Conservation (phyloP, 352 stramenopile species). For the Phytophthora ohioensis region DNA sequence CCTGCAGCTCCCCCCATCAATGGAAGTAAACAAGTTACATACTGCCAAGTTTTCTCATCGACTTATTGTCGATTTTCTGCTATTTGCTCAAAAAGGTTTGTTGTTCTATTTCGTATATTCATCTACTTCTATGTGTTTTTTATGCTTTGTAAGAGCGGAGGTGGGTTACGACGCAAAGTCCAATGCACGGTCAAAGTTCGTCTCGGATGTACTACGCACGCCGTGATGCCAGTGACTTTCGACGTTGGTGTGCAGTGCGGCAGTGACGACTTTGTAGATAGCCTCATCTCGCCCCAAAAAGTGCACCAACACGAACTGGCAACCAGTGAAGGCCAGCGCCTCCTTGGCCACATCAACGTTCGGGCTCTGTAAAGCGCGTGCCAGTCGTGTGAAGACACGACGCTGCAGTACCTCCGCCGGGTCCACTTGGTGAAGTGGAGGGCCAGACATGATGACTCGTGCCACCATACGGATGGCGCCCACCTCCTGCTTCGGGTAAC, state of each 20-base stretch:
- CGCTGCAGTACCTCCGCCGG: slow-evolving; percentile 40
- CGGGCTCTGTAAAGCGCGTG: slow-evolving; percentile 61
- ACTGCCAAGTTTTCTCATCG: slow-evolving; percentile 8
- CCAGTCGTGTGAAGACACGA: slow-evolving; percentile 69
- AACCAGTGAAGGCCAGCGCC: slow-evolving; percentile 83
- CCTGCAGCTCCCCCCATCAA: not conserved
- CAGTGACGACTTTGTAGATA: slow-evolving; percentile 73
- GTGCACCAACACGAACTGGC: slow-evolving; percentile 82
- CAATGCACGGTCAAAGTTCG: slow-evolving; percentile 77
- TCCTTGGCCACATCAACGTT: slow-evolving; percentile 84
- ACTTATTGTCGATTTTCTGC: not conserved
- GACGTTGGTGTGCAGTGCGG: slow-evolving; percentile 69
- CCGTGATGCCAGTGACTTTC: slow-evolving; percentile 77
- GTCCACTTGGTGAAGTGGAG: slow-evolving; percentile 64
- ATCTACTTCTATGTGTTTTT: slow-evolving; percentile 35
- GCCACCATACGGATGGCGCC: slow-evolving; percentile 83
- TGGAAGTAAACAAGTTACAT: slow-evolving; percentile 17
- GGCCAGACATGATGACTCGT: slow-evolving; percentile 86
- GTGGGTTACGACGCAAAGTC: slow-evolving; percentile 65
- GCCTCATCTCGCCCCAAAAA: slow-evolving; percentile 72
- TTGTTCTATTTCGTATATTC: slow-evolving; percentile 31
- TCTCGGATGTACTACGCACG: slow-evolving; percentile 73
- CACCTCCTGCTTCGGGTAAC: slow-evolving; percentile 74
- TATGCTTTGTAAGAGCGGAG: not conserved
- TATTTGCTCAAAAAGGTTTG: slow-evolving; percentile 18